Evolutionary conservation across 306 rosid species (phyloP), one percentile per base, ranked within the genome.

Genomic region (Quercus parvula): DNA sequence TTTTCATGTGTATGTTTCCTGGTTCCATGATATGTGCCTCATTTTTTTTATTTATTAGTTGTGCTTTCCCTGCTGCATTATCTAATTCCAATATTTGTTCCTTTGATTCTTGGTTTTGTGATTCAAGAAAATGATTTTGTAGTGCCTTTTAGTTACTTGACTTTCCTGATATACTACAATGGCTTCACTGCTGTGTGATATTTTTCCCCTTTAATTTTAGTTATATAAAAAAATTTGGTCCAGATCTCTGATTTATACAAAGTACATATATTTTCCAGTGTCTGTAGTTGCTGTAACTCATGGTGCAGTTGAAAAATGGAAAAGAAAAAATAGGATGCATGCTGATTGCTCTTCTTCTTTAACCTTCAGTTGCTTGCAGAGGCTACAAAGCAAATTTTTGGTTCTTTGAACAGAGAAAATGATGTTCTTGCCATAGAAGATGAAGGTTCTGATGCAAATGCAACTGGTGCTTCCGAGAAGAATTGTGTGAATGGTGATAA

Each of bases 361-460:
- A 80, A 56, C 15, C 59, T 84, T 84, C 92, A 96, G 99, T 79
- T 96, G 86, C 99, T 96, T 87, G 98, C 98, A 19, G 98, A 96
- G 88, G 91, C 99, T 75, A 79, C 90, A 30, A 91, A 87, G 89
- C 85, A 91, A 79, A 77, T 96, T 66, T 96, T 91, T 87, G 97
- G 94, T 85, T 86, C 94, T 33, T 56, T 87, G 79, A 91, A 73
- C 71, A 78, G 85, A 68, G 90, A 87, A 51, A 87, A 85, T 70
- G 88, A 88, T 70, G 86, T 86, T 70, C 83, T 96, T 71, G 89
- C 92, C 67, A 67, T 93, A 75, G 99, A 96, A 90, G 96, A 93
- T 46, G 96, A 93, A 62, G 93, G 78, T 75, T 76, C 89, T 84
- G 97, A 89, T 78, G 84, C 88, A 62, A 84, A 79, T 79, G 83